phyloP scores from a whole-genome alignment of 2,329 filamentous ascomycete species.

The Metarhizium humberi region DNA sequence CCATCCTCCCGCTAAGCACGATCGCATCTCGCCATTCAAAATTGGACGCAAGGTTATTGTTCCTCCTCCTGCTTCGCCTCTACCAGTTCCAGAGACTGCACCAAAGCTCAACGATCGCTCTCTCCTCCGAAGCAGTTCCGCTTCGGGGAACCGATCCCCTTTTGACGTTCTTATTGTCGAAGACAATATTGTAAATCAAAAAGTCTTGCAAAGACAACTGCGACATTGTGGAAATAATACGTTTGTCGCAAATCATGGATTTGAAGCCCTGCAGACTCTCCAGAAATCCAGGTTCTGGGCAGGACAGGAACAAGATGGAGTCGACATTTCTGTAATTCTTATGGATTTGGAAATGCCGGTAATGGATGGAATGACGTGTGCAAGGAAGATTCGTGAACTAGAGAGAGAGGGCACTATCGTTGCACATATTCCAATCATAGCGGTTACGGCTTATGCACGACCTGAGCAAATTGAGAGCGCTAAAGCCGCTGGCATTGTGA shows the following conservation, averaged over 20 bases:
- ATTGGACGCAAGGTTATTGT: constrained; percentile 19
- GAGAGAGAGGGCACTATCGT: constrained; percentile 53
- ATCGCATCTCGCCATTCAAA: constrained; percentile 26
- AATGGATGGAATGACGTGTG: constrained; percentile 72
- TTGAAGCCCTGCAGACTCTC: constrained; percentile 50
- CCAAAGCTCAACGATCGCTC: constrained; percentile 7
- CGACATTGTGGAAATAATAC: constrained; percentile 51
- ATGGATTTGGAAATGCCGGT: constrained; percentile 82
- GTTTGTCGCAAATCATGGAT: constrained; percentile 55
- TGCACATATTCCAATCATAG: constrained; percentile 65
- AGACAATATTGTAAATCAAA: constrained; percentile 60
- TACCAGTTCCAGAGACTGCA: constrained; percentile 6
- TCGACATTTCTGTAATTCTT: constrained; percentile 56
- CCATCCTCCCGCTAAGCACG: constrained; percentile 26
- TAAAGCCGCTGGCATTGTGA: constrained; percentile 62
- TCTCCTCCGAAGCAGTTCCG: not conserved
- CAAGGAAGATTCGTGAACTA: constrained; percentile 57
- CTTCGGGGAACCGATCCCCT: constrained; percentile 16
- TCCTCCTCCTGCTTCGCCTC: not conserved
- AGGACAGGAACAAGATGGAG: constrained; percentile 34
- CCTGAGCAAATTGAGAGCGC: constrained; percentile 65
- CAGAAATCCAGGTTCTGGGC: constrained; percentile 47
- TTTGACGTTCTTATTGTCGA: constrained; percentile 57
- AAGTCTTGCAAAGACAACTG: constrained; percentile 52
- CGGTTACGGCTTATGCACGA: constrained; percentile 74